Percentiles rank a stretch among this genome's conserved stretches.
Evolutionary conservation across 176 grass and related monocot species (phyloP).

Genomic region (Ampelocalamus luodianensis): DNA sequence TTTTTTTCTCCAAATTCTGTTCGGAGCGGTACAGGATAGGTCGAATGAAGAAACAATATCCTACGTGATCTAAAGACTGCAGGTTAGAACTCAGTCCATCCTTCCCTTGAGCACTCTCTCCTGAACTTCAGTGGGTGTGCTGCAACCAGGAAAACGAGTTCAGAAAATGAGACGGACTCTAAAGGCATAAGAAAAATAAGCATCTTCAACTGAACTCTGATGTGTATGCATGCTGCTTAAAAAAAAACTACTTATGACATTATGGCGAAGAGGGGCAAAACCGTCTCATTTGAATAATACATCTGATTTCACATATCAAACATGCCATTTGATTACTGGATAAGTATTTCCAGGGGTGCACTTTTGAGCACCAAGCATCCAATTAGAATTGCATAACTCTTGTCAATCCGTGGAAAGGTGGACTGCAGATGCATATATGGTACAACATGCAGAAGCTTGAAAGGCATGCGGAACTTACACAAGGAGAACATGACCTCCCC

Average conservation of each 20-base stretch:
- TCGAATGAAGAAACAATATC: constrained; percentile 35
- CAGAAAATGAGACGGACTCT: background rate
- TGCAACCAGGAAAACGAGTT: constrained; percentile 39
- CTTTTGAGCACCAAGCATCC: background rate
- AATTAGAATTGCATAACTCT: background rate
- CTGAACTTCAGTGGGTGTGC: constrained; percentile 85
- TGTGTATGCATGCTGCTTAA: background rate
- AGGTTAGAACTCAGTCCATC: constrained; percentile 69
- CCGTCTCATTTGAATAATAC: background rate
- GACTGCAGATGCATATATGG: background rate
- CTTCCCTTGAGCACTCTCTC: constrained; percentile 86
- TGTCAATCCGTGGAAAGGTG: background rate
- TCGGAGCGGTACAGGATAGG: background rate
- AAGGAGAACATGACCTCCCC: constrained; percentile 85
- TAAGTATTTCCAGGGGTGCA: background rate
- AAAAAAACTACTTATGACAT: background rate
- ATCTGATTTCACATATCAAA: background rate
- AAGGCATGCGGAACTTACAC: constrained; percentile 66
- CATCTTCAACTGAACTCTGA: background rate
- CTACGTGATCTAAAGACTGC: background rate
- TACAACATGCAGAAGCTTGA: background rate
- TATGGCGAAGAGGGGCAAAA: background rate
- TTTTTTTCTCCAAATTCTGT: constrained; percentile 41
- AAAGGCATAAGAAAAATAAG: background rate
- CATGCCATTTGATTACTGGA: background rate